Conservation (phyloP, 2,329 filamentous ascomycete species). For the Aspergillus pseudoviridinutans region DNA sequence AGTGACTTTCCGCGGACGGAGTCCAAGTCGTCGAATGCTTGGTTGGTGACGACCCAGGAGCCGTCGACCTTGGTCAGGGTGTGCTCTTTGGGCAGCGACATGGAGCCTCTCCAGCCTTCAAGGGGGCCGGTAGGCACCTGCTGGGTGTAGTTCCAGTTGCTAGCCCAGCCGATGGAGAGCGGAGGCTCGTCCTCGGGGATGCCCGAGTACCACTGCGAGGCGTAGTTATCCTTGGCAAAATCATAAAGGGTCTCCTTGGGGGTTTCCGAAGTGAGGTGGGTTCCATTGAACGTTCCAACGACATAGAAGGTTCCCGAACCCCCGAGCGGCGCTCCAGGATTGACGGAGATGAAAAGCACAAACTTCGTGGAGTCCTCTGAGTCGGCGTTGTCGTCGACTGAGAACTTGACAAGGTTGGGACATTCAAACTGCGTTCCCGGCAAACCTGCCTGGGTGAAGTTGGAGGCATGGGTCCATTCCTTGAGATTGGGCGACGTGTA, state of each 20-base stretch:
- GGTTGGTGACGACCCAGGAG: conserved; percentile 49
- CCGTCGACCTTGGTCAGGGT: conserved; percentile 51
- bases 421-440: conserved; percentile 60
- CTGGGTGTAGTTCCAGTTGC: conserved; percentile 58
- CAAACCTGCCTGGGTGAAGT: conserved; percentile 53
- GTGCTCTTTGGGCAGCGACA: conserved; percentile 51
- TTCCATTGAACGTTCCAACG: conserved; percentile 48
- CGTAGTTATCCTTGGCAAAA: conserved; percentile 37
- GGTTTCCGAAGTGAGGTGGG: conserved; percentile 44
- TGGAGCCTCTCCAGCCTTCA: conserved; percentile 52
- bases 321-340: conserved; percentile 34
- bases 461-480: conserved; percentile 56
- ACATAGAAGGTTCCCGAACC: conserved; percentile 47
- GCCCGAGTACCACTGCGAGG: conserved; percentile 54
- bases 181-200: conserved; percentile 37
- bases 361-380: conserved; percentile 11
- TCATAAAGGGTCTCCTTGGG: conserved; percentile 21
- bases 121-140: conserved; percentile 50
- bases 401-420: conserved; percentile 58
- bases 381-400: conserved; percentile 33
- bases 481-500: conserved; percentile 58
- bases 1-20: conserved; percentile 44
- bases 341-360: conserved; percentile 28
- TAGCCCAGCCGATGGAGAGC: conserved; percentile 54
- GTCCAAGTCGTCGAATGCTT: conserved; percentile 46